Evolutionary conservation across 2,329 filamentous ascomycete species (phyloP), one percentile per base, ranked within the genome.

Genomic region (Metarhizium humberi): DNA sequence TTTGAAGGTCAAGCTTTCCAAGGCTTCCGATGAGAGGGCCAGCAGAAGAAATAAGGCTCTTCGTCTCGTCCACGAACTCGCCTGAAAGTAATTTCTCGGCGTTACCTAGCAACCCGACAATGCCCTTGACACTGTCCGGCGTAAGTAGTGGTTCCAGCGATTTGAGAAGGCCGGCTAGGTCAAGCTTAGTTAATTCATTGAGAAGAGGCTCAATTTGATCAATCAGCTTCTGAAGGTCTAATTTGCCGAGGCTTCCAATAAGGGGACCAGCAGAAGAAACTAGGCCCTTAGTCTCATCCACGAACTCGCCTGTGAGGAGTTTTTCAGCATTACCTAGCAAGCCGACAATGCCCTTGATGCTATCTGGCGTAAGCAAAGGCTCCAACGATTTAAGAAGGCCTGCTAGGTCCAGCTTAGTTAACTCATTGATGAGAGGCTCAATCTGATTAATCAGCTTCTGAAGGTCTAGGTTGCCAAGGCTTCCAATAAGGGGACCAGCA

Each of bases 381-480:
- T 55, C 52, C 3, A 69, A 46, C 1, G 66, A 54, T 30, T 59
- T 57, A 6, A 71, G 47, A 1, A 71, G 38, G 6, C 63, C 61
- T 14, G 65, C 60, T 0, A 71, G 63, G 43, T 71, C 68, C 14
- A 71, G 59, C 45, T 66, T 61, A 48, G 58, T 56, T 2, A 71
- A 49, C 46, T 54, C 57, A 48, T 63, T 70, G 16, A 75, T 57
- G 2, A 75, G 59, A 13, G 73, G 72, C 10, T 62, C 61, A 4
- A 72, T 56, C 6, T 71, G 65, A 1, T 67, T 61, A 1, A 73
- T 51, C 0, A 73, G 55, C 2, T 63, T 63, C 50, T 65, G 57
- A 0, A 73, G 61, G 32, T 74, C 66, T 5, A 69, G 58, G 51
- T 68, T 66, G 49, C 63, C 63, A 2, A 73, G 58, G 3, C 62